Conservation (phyloP, 805 yeast genomes). For the Hanseniaspora lindneri region DNA sequence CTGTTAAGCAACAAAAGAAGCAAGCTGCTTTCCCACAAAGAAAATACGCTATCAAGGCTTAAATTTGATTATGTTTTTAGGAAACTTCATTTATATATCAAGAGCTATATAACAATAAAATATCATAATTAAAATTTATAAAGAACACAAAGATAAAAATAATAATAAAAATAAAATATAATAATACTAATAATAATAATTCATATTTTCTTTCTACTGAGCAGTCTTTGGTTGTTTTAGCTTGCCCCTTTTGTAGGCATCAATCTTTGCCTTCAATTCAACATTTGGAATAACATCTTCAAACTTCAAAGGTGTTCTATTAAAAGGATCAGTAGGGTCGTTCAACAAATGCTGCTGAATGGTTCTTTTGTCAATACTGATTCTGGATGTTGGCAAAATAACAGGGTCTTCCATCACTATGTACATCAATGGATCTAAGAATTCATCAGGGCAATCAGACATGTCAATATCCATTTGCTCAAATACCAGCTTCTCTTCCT, state of each 20-base stretch:
- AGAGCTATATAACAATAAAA: conserved; percentile 7
- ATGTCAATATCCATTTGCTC: conserved; percentile 77
- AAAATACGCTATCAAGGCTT: conserved; percentile 97
- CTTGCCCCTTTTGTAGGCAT: conserved; percentile 42
- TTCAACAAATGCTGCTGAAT: conserved; percentile 86
- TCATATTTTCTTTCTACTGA: background rate
- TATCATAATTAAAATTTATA: conserved; percentile 16
- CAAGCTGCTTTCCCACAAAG: conserved; percentile 95
- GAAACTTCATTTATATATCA: conserved; percentile 14
- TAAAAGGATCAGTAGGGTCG: conserved; percentile 95
- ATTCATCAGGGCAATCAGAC: conserved; percentile 94
- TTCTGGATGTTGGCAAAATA: conserved; percentile 73
- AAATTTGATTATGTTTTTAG: conserved; percentile 28
- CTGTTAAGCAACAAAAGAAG: conserved; percentile 85
- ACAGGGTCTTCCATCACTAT: conserved; percentile 95
- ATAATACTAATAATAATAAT: too few species aligned
- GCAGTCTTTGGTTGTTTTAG: conserved; percentile 19
- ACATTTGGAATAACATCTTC: conserved; percentile 78
- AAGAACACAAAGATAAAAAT: conserved; percentile 10
- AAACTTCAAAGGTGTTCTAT: conserved; percentile 75
- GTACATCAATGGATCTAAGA: conserved; percentile 91
- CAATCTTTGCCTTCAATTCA: conserved; percentile 53
- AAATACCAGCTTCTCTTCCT: conserved; percentile 44
- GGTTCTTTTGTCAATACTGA: conserved; percentile 79
- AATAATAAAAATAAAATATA: too few species aligned